These are phyloP conservation scores for Dactylonectria macrodidyma DNA, from an alignment of 2,329 filamentous ascomycete species.

Conservation along the genomic window DNA sequence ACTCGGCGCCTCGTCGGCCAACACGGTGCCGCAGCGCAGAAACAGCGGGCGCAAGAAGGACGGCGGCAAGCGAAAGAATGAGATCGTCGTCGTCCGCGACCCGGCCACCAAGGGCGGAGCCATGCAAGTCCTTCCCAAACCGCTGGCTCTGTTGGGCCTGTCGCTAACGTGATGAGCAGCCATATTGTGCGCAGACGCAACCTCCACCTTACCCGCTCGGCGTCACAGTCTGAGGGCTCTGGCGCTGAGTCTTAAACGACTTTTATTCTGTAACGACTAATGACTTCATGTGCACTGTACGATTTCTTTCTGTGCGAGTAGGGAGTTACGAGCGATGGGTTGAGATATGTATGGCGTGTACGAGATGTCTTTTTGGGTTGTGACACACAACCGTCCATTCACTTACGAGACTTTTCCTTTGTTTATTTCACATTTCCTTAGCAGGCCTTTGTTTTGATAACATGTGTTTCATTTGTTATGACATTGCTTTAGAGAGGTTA, in stretches of 20 bases:
- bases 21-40: slow-evolving; percentile 23
- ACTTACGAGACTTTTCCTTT: background rate
- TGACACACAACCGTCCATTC: background rate
- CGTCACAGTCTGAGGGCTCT: slow-evolving; percentile 32
- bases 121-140: slow-evolving; percentile 40
- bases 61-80: slow-evolving; percentile 43
- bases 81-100: slow-evolving; percentile 47
- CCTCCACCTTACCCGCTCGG: slow-evolving; percentile 28
- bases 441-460: background rate
- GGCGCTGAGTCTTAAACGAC: slow-evolving; percentile 12
- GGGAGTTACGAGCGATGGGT: background rate
- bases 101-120: slow-evolving; percentile 40
- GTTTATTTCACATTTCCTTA: background rate
- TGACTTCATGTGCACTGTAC: slow-evolving; percentile 26
- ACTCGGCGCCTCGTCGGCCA: slow-evolving; percentile 27
- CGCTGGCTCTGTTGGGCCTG: background rate
- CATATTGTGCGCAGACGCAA: slow-evolving; percentile 33
- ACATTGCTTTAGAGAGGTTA: background rate
- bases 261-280: slow-evolving; percentile 13
- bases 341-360: background rate
- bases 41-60: slow-evolving; percentile 44
- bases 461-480: background rate
- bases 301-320: slow-evolving; percentile 21
- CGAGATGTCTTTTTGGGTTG: background rate
- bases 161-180: slow-evolving; percentile 29